Base-by-base conservation (phyloP, 305 asterid species). In the Solanum hybrid region DNA sequence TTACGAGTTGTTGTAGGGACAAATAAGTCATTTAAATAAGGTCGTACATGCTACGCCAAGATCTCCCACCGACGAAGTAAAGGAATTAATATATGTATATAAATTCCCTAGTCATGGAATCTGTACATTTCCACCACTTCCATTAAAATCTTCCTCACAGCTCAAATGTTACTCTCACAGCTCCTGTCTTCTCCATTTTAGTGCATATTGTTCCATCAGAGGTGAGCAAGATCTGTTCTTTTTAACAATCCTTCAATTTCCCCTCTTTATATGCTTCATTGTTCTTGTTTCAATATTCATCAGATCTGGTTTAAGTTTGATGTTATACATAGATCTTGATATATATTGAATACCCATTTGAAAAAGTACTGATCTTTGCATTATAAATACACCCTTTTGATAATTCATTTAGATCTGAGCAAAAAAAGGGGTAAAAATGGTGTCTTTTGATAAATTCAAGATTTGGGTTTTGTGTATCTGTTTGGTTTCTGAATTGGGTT, bases 401-500 rank as follows among this genome's bases (percentile, higher is more conserved):
- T 89, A 92, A 70, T 92, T 90, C 90, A 72, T 89, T 90, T 92
- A 90, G 94, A 92, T 93, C 95, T 91, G 91, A 73, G 24, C 26
- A 31, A 33, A 72, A 79, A 38, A 83, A 87, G 86, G 32, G 31
- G 87, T 86, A 33, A 91, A 91, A 87, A 94, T 93, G 95, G 94
- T 73, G 70, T 91, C 92, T 70, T 90, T 91, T 87, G 91, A 84
- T 88, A 91, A 72, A 27, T 87, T 91, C 81, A 93, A 92, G 95
- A 91, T 93, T 89, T 92, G 92, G 91, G 90, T 87, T 39, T 92
- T 91, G 81, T 84, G 89, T 33, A 24, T 91, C 85, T 90, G 90
- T 24, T 31, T 91, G 91, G 89, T 91, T 87, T 76, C 37, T 24
- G 92, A 89, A 89, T 57, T 51, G 17, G 91, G 96, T 20, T 90